These are phyloP conservation scores for Termitomyces sp. DNA, from an alignment of 768 basidiomycete genomes.

Conservation along the genomic window DNA sequence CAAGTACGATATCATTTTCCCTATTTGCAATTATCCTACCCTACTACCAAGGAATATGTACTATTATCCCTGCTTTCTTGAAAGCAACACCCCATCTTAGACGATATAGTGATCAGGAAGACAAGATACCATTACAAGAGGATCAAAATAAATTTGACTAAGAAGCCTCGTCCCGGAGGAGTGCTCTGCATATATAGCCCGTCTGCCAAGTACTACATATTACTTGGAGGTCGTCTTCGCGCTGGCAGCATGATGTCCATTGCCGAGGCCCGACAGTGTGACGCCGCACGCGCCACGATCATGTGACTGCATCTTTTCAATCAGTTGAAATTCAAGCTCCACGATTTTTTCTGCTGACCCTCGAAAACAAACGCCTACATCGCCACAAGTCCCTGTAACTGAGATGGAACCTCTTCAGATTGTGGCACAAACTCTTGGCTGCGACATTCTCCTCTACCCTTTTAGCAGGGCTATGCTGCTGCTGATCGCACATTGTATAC, in stretches of 20 bases:
- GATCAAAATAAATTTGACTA: no score
- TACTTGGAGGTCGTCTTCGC: no score
- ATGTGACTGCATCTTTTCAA: not conserved
- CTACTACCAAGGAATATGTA: conserved; percentile 8
- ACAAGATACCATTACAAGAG: no score
- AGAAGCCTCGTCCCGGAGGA: no score
- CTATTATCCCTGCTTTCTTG: not conserved
- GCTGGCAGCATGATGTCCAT: no score
- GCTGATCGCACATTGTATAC: not conserved
- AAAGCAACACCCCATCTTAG: not conserved
- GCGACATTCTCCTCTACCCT: no score
- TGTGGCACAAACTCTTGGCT: not conserved
- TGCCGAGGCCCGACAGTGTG: no score
- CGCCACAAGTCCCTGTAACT: not conserved
- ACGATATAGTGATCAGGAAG: not conserved
- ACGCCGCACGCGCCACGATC: conserved; percentile 5
- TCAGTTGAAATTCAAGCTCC: not conserved
- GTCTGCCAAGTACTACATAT: no score
- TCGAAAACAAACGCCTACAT: not conserved
- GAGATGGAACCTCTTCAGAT: not conserved
- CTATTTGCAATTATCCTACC: conserved; percentile 7
- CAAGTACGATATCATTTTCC: conserved; percentile 4
- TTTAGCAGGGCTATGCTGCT: not conserved
- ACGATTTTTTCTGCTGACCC: not conserved
- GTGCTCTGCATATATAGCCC: no score